These are phyloP conservation scores for Mycogone perniciosa DNA, from an alignment of 2,329 filamentous ascomycete species.

Conservation along the genomic window DNA sequence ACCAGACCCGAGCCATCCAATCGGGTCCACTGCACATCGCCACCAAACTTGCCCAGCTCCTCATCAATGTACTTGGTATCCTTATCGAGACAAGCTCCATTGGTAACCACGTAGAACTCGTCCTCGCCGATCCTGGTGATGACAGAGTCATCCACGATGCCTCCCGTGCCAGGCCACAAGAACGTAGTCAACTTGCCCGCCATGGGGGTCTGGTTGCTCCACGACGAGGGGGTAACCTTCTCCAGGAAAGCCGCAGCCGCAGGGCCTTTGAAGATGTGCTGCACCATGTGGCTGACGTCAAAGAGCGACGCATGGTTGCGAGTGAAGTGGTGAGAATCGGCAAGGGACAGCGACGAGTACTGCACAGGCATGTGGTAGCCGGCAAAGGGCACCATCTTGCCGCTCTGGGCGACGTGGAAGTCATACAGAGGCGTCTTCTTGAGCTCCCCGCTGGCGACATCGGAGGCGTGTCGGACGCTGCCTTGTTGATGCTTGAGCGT, in stretches of 20 bases:
- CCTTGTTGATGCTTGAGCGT: conserved; percentile 11
- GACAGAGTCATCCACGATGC: conserved; percentile 92
- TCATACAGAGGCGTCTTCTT: conserved; percentile 71
- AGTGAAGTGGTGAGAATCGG: conserved; percentile 85
- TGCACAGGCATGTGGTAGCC: conserved; percentile 90
- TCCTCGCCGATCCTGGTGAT: conserved; percentile 72
- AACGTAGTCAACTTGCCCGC: conserved; percentile 79
- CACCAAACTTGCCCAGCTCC: conserved; percentile 56
- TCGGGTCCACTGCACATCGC: conserved; percentile 59
- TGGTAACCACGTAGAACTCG: conserved; percentile 88
- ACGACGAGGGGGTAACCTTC: conserved; percentile 70
- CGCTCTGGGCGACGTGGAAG: conserved; percentile 69
- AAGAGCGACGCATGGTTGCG: conserved; percentile 84
- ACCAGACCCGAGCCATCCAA: conserved; percentile 70
- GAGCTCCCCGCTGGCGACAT: conserved; percentile 28
- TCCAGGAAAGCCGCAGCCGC: conserved; percentile 77
- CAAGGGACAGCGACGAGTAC: conserved; percentile 70
- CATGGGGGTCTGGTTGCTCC: conserved; percentile 57
- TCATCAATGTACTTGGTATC: conserved; percentile 70
- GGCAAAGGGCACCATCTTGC: conserved; percentile 95
- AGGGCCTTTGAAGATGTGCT: conserved; percentile 77
- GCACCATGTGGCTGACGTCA: conserved; percentile 95
- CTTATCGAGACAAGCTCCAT: conserved; percentile 86
- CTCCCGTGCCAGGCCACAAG: conserved; percentile 71
- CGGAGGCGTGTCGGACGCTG: conserved; percentile 25